Base-by-base conservation (phyloP, 768 basidiomycete genomes). In the Dentipellis sp. region DNA sequence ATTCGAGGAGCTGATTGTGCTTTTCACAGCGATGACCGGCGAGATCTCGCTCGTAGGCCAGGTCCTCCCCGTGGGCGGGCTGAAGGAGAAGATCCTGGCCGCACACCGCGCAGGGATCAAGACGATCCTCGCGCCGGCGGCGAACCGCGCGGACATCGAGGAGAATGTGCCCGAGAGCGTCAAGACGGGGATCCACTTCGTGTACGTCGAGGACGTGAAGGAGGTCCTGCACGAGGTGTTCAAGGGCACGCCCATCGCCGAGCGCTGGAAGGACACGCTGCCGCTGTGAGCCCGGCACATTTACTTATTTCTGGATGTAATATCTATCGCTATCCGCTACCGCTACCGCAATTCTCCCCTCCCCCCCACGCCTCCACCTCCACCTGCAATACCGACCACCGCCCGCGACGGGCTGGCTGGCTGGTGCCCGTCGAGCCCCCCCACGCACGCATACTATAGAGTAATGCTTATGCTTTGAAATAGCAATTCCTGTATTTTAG, bases 21-120 rank as follows among this genome's bases (percentile, higher is more conserved):
- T n/a, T 17, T 52, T 0, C 58, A 9, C 40, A 93, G 94, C 97
- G 6, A 94, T 98, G 93, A 98, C 97, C 0, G 97, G 97, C 14
- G 97, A 99, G 70, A 93, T 99, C 56, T 93, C 94, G 1, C 83
- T 99, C 14, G 87, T 94, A 0, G 97, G 97, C 0, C 93, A 97
- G 70, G 95, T 99, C 9, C 78, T 97, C 1, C 92, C 95, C 2
- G 95, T 99, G 10, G 95, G 95, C 8, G 95, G 95, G 0, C 72
- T 98, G 60, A 97, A 97, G 74, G 91, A 92, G 74, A 94, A 97
- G 77, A 93, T 95, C 59, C 80, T 97, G 1, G 95, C 95, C 1
- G 95, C 97, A 0, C 97, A 99, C 67, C 84, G 97, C 16, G 93
- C 97, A 1, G 94, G 93, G 3, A 97, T 98, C 75, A 94, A 88